A percentile compares a stretch with the other conserved stretches of the same genome.
These are phyloP conservation scores for Rhodotorula paludigena DNA, from an alignment of 768 basidiomycete species.

Conservation along the genomic window DNA sequence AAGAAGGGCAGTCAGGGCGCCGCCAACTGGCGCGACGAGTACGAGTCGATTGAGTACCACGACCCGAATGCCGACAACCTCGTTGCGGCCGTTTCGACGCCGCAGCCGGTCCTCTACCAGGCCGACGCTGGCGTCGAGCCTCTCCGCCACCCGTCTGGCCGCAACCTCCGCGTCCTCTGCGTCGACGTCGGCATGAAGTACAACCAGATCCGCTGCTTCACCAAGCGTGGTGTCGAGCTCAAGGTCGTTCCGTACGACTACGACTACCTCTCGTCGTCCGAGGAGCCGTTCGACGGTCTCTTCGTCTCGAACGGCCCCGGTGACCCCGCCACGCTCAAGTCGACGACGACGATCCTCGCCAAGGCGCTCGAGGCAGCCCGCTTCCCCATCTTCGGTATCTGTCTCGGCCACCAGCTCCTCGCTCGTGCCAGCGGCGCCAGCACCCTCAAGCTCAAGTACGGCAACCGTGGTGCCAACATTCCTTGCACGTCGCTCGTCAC, in stretches of 20 bases:
- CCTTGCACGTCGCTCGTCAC: conserved; percentile 91
- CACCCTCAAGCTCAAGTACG: conserved; percentile 99
- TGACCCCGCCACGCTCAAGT: conserved; percentile 70
- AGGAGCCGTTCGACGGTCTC: conserved; percentile 86
- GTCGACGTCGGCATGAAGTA: conserved; percentile 99
- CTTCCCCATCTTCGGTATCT: conserved; percentile 91
- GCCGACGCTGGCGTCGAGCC: conserved; percentile 52
- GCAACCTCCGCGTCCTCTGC: conserved; percentile 75
- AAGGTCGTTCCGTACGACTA: conserved; percentile 98
- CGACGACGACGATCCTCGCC: conserved; percentile 65
- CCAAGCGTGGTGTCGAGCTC: conserved; percentile 81
- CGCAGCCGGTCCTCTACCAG: conserved; percentile 61
- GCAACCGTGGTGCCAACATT: conserved; percentile 97
- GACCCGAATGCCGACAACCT: conserved; percentile 88
- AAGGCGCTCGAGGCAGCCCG: conserved; percentile 56
- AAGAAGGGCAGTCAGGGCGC: conserved; percentile 47
- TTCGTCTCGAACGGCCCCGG: conserved; percentile 98
- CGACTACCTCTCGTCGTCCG: conserved; percentile 65
- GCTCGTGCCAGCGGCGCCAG: conserved; percentile 88
- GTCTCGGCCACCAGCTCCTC: conserved; percentile 93
- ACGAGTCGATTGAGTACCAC: conserved; percentile 70
- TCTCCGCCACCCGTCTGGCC: conserved; percentile 55
- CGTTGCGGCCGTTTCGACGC: conserved; percentile 79
- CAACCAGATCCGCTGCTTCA: conserved; percentile 97
- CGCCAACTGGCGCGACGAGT: conserved; percentile 71